phyloP scores from a whole-genome alignment of 2,329 filamentous ascomycete species.

The Phaeosphaeria sp. region DNA sequence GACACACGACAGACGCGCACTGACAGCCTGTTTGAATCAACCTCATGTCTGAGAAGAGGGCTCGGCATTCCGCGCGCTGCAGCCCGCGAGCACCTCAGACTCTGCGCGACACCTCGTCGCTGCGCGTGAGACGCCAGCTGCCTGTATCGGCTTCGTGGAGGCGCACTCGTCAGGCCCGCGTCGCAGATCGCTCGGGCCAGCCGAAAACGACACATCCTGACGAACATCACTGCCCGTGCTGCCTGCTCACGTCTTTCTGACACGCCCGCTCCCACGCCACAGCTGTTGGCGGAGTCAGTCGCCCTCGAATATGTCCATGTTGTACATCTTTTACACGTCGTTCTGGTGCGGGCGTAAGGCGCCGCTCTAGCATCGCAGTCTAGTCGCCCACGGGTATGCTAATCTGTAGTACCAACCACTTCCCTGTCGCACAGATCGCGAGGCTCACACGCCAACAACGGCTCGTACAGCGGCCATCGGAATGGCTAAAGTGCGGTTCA shows the following conservation, averaged over 20 bases:
- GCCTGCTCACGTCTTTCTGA: slow-evolving; percentile 33
- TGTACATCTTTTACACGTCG: neutral
- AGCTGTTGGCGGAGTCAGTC: slow-evolving; percentile 2
- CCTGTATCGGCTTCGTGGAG: slow-evolving; percentile 33
- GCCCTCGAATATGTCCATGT: neutral
- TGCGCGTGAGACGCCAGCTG: slow-evolving; percentile 13
- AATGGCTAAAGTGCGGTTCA: slow-evolving; percentile 1
- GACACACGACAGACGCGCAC: slow-evolving; percentile 12
- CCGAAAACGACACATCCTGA: slow-evolving; percentile 38
- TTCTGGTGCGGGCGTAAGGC: slow-evolving; percentile 1
- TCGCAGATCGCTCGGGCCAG: slow-evolving; percentile 41
- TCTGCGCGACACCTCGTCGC: slow-evolving; percentile 13
- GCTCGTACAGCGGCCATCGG: neutral
- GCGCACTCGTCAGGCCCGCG: slow-evolving; percentile 35
- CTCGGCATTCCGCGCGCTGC: slow-evolving; percentile 4
- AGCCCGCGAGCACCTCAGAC: slow-evolving; percentile 9
- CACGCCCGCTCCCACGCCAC: slow-evolving; percentile 24
- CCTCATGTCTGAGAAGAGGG: neutral
- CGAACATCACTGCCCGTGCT: slow-evolving; percentile 37
- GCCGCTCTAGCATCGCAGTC: slow-evolving; percentile 19
- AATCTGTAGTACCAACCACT: slow-evolving; percentile 27
- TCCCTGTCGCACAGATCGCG: slow-evolving; percentile 24
- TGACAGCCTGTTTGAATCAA: slow-evolving; percentile 9
- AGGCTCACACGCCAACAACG: slow-evolving; percentile 2
- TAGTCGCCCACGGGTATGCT: slow-evolving; percentile 44